Base-by-base conservation (phyloP, 2,329 filamentous ascomycete species). In the Colletotrichum salicis region DNA sequence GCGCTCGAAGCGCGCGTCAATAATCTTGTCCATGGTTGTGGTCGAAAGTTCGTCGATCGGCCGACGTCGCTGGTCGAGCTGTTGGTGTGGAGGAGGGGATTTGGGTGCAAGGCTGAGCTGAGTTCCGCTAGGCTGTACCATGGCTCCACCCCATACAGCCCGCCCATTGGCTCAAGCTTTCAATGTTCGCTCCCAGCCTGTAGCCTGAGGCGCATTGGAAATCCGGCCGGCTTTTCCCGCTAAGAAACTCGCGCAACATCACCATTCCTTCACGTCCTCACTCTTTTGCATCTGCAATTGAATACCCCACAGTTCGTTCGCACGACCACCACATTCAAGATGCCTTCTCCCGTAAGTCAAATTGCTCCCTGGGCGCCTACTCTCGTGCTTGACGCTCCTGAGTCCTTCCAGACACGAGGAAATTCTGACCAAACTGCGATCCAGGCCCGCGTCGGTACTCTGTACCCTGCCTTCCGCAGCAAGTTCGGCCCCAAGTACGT, bases 401-500 rank as follows among this genome's bases (percentile, higher is more conserved):
- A 13, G 31, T 8, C 27, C 19, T 12, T 7, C 13, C 24, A 31
- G 24, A 13, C 27, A 8, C 12, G 54, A 35, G 15, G 11, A 45
- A 24, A 27, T 27, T 33, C 52, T 72, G 61, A 72, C 31, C 48
- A 48, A 8, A 37, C 54, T 8, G 11, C 54, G 35, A n/a, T 24
- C 8, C 19, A 70, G 70, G 7, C 52, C 52, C 58, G 69, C 54
- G 55, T 66, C 10, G 67, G 67, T 54, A 60, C 56, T 56, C 27
- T 31, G 52, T 71, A 74, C 66, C 72, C 72, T 59, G 70, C 73
- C 58, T 74, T 66, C 71, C 67, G 62, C 54, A 91, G 89, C 83
- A 84, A 86, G 76, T 91, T 89, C 80, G 90, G 89, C 80, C 90
- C 90, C 64, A 92, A 91, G 90, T 92, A 89, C 83, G 80, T 80